Conservation (phyloP, 495 filamentous ascomycete genomes). For the Xylaria flabelliformis region DNA sequence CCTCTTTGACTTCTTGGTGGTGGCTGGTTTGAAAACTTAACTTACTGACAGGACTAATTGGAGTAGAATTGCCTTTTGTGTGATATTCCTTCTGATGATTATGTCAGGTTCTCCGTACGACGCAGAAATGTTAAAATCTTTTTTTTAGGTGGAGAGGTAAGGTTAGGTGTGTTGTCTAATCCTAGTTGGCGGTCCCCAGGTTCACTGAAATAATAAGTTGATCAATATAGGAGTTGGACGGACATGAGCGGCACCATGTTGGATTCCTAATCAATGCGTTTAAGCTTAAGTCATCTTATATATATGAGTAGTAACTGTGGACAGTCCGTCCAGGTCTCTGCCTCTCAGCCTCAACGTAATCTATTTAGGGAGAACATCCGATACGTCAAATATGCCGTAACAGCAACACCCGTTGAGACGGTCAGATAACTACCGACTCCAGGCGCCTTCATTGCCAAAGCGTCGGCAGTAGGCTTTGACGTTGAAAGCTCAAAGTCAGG, state of each 20-base stretch:
- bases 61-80: not conserved
- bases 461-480: constrained; percentile 9
- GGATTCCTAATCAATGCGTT: not conserved
- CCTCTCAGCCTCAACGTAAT: not conserved
- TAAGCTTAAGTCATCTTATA: not conserved
- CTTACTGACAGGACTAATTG: not conserved
- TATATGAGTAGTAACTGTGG: not conserved
- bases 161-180: too few relatives aligned
- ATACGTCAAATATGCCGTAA: constrained; percentile 7
- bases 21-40: not conserved
- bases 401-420: constrained; percentile 13
- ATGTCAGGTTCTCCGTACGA: not conserved
- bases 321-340: not conserved
- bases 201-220: not conserved
- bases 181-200: too few relatives aligned
- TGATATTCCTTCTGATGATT: not conserved
- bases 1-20: not conserved
- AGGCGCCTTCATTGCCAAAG: constrained; percentile 5
- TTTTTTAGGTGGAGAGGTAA: too few relatives aligned
- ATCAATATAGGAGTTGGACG: not conserved
- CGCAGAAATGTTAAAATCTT: not conserved
- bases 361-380: not conserved
- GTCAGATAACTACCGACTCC: constrained; percentile 10
- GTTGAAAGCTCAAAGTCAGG: constrained; percentile 36
- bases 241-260: not conserved